A percentile compares a stretch with the other conserved stretches of the same genome.
Evolutionary conservation across 495 filamentous ascomycete genomes (phyloP).

Genomic region (Pseudomonodictys pantanalensis): DNA sequence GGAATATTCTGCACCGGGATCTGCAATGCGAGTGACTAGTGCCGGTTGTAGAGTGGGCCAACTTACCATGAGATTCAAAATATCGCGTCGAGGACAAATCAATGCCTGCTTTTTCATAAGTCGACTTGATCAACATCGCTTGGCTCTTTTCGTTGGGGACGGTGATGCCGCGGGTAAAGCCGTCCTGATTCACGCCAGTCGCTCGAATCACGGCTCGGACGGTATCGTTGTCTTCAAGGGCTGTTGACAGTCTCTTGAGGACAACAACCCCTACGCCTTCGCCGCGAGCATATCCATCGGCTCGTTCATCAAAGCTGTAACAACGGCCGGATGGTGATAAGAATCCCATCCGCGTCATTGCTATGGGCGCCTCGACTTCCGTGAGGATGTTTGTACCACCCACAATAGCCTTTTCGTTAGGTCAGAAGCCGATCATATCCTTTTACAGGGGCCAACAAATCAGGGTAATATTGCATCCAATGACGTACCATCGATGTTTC

Average conservation of each 20-base stretch:
- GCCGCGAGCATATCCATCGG: slow-evolving; percentile 49
- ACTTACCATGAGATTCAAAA: slow-evolving; percentile 1
- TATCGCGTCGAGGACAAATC: slow-evolving; percentile 18
- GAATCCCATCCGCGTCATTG: not conserved
- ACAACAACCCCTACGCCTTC: slow-evolving; percentile 46
- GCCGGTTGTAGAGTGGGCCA: not conserved
- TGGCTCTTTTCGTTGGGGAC: not conserved
- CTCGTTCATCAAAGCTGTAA: slow-evolving; percentile 45
- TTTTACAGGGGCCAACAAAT: not conserved
- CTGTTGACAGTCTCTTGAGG: slow-evolving; percentile 36
- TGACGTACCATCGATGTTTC: slow-evolving; percentile 10
- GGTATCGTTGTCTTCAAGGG: not conserved
- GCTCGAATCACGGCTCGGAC: slow-evolving; percentile 4
- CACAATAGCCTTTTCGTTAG: not conserved
- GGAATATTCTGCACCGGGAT: no score
- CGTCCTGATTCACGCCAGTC: slow-evolving; percentile 5
- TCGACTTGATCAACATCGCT: not conserved
- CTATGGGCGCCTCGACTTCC: not conserved
- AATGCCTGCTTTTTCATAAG: not conserved
- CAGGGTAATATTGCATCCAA: not conserved
- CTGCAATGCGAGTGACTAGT: no score
- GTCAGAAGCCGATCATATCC: slow-evolving; percentile 5
- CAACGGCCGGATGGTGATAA: not conserved
- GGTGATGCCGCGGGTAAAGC: not conserved
- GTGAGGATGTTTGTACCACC: not conserved